Evolutionary conservation across 2,329 filamentous ascomycete species (phyloP).

Genomic region (Phoma sp.): DNA sequence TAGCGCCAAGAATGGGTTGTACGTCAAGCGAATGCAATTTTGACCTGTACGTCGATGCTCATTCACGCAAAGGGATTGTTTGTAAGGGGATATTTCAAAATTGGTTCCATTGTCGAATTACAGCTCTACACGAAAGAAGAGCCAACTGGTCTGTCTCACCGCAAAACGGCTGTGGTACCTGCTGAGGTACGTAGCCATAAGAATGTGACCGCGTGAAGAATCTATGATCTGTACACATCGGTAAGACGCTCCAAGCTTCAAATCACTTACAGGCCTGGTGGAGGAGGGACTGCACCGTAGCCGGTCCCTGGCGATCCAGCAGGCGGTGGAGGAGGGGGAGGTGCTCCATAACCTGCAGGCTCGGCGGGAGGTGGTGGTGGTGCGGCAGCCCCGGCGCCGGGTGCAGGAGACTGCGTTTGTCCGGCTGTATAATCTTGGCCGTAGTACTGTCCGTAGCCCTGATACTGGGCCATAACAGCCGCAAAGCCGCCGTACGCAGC

Average conservation of each 20-base stretch:
- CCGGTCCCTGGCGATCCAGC: slow-evolving; percentile 41
- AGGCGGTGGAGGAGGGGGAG: slow-evolving; percentile 43
- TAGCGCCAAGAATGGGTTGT: too few species aligned
- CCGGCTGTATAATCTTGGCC: slow-evolving; percentile 30
- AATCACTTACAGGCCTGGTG: slow-evolving; percentile 24
- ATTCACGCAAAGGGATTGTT: neutral
- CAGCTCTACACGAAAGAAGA: neutral
- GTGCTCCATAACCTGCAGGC: slow-evolving; percentile 36
- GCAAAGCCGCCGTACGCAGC: slow-evolving; percentile 82
- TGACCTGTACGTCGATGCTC: neutral
- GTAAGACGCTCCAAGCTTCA: slow-evolving; percentile 17
- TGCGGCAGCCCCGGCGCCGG: slow-evolving; percentile 35
- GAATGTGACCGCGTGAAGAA: neutral
- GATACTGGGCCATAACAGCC: slow-evolving; percentile 36
- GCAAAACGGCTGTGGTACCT: neutral
- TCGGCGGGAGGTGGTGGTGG: slow-evolving; percentile 43
- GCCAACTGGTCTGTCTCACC: neutral
- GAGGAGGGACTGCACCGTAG: slow-evolving; percentile 42
- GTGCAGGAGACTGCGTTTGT: slow-evolving; percentile 35
- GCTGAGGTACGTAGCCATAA: neutral
- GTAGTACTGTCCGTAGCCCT: slow-evolving; percentile 42
- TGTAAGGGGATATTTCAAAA: neutral
- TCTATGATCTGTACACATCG: slow-evolving; percentile 5
- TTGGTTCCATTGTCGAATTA: neutral
- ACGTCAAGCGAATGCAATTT: too few species aligned